Percentiles rank a stretch among this genome's conserved stretches.
Conservation (phyloP, 768 basidiomycete species). For the Glaciozyma antarctica region DNA sequence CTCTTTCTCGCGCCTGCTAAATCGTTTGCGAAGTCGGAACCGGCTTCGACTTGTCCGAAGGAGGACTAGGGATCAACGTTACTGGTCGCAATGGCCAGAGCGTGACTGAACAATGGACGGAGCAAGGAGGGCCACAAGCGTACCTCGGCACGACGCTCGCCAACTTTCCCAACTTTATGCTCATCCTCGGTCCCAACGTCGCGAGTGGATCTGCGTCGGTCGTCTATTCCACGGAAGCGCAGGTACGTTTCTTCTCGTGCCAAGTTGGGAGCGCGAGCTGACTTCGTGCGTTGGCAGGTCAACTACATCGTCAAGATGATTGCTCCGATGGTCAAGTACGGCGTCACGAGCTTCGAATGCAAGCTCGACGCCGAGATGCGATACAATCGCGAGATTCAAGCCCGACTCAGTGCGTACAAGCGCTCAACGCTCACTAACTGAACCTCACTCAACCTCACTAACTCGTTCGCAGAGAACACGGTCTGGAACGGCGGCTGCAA, state of each 20-base stretch:
- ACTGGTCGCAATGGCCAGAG: neutral
- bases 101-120: conserved; percentile 4
- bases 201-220: conserved; percentile 11
- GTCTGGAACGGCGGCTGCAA: conserved; percentile 21
- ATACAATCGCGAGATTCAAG: conserved; percentile 17
- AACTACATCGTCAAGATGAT: conserved; percentile 15
- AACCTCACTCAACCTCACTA: neutral
- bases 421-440: too few relatives aligned
- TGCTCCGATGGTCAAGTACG: conserved; percentile 6
- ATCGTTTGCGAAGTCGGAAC: neutral
- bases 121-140: conserved; percentile 19
- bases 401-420: neutral
- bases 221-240: conserved; percentile 12
- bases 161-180: conserved; percentile 17
- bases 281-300: neutral
- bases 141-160: conserved; percentile 20
- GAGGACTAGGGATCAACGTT: neutral
- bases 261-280: too few relatives aligned
- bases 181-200: conserved; percentile 20
- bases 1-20: neutral
- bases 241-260: neutral
- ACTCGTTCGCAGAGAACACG: neutral
- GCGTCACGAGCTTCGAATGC: conserved; percentile 3
- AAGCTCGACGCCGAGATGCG: conserved; percentile 13
- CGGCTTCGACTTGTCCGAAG: neutral